A percentile compares a stretch with the other conserved stretches of the same genome.
phyloP scores from a whole-genome alignment of 2,329 filamentous ascomycete genomes.

The Pestalotiopsis sp. region DNA sequence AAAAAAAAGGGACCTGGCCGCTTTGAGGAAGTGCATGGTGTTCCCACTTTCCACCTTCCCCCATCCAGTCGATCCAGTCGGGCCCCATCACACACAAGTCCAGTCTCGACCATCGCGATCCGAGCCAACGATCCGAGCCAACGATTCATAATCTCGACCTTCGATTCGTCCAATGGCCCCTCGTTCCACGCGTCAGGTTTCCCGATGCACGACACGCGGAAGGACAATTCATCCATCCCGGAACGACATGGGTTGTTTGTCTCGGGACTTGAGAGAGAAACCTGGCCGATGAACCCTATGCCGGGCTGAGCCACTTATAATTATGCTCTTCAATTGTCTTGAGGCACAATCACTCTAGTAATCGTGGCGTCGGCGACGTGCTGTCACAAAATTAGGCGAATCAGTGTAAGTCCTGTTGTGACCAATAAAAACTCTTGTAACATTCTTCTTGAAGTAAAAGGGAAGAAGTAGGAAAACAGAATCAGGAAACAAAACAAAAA shows the following conservation, averaged over 20 bases:
- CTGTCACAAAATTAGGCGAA: conserved; percentile 41
- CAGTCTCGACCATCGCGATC: too few relatives aligned
- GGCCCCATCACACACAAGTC: not conserved
- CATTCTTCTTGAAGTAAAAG: conserved; percentile 21
- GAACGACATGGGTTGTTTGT: not conserved
- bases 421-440: conserved; percentile 18
- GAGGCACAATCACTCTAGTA: conserved; percentile 16
- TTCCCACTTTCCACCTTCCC: not conserved
- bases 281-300: not conserved
- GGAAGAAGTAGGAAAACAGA: conserved; percentile 21
- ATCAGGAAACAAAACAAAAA: conserved; percentile 17
- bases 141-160: not conserved
- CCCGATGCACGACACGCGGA: not conserved
- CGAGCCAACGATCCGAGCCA: not conserved
- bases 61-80: not conserved
- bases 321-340: not conserved
- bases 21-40: not conserved
- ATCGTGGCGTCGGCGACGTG: conserved; percentile 39
- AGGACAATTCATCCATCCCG: not conserved
- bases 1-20: not conserved
- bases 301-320: not conserved
- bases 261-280: not conserved
- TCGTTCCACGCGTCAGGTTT: not conserved
- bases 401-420: conserved; percentile 38
- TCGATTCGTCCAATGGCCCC: not conserved